Evolutionary conservation across 2,329 filamentous ascomycete genomes (phyloP).

Genomic region (Apiospora kogelbergensis): DNA sequence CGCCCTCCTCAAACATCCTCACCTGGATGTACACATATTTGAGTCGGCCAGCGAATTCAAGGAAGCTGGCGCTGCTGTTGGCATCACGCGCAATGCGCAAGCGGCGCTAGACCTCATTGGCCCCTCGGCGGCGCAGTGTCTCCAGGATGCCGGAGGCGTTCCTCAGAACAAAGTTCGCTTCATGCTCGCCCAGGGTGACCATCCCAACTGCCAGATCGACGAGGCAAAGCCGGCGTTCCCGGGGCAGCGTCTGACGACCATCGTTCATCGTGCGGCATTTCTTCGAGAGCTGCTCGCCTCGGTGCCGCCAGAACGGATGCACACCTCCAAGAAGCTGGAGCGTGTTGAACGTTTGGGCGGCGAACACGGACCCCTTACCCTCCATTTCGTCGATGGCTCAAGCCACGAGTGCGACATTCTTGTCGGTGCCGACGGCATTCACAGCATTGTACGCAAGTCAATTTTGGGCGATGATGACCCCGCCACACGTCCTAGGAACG

Average conservation of each 20-base stretch:
- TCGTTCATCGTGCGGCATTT: conserved; percentile 20
- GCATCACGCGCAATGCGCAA: conserved; percentile 13
- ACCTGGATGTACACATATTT: conserved; percentile 19
- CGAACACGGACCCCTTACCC: not conserved
- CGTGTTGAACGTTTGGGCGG: not conserved
- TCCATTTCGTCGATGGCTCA: not conserved
- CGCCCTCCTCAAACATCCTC: conserved; percentile 10
- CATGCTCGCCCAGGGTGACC: conserved; percentile 13
- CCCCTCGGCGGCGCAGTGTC: conserved; percentile 6
- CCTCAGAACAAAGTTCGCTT: conserved; percentile 11
- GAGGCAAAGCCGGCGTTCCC: conserved; percentile 13
- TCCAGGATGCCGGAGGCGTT: conserved; percentile 17
- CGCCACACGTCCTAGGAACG: not conserved
- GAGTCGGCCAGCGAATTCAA: conserved; percentile 17
- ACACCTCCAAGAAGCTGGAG: conserved; percentile 14
- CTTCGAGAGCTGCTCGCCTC: conserved; percentile 19
- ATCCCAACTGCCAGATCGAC: not conserved
- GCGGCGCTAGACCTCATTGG: conserved; percentile 15
- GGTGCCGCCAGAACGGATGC: conserved; percentile 17
- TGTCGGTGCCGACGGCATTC: conserved; percentile 15
- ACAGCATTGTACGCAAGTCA: conserved; percentile 8
- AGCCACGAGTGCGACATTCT: conserved; percentile 15
- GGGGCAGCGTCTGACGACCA: conserved; percentile 16
- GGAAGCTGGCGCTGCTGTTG: conserved; percentile 15
- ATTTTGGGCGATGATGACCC: not conserved